Percentiles rank a stretch among this genome's conserved stretches.
phyloP scores from a whole-genome alignment of 306 rosid species.

The Albizia julibrissin region DNA sequence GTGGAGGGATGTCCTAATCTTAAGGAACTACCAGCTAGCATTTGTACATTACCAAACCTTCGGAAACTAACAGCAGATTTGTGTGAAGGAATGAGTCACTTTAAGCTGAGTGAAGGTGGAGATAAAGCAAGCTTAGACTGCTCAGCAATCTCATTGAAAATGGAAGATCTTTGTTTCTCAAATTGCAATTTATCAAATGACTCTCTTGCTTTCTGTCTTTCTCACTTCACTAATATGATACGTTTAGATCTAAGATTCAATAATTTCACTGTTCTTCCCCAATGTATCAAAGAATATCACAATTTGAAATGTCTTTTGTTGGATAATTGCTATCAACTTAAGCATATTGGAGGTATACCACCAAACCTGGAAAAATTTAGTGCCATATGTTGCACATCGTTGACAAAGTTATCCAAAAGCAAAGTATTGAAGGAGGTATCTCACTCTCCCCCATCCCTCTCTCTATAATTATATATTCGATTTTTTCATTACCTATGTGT shows the following conservation, averaged over 20 bases:
- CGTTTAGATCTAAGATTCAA: too few species aligned
- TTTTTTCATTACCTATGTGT: background rate
- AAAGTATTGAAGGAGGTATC: background rate
- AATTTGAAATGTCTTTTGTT: background rate
- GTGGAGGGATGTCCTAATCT: too few species aligned
- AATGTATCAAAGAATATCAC: too few species aligned
- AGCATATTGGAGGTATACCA: background rate
- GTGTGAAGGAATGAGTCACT: background rate
- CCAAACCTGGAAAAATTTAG: background rate
- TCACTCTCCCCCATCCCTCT: background rate
- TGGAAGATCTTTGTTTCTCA: background rate
- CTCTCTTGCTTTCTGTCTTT: too few species aligned
- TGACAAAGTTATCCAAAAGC: background rate
- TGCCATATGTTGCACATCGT: background rate
- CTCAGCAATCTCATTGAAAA: background rate
- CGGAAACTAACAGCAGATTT: background rate
- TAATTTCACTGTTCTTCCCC: too few species aligned
- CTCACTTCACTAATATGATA: too few species aligned
- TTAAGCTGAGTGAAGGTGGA: background rate
- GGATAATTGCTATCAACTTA: background rate
- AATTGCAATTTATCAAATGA: too few species aligned
- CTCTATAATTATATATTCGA: background rate
- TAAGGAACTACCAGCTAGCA: background rate
- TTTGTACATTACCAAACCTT: background rate
- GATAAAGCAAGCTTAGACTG: background rate